Conservation (phyloP, 2,329 filamentous ascomycete species). For the Talaromyces sp. region DNA sequence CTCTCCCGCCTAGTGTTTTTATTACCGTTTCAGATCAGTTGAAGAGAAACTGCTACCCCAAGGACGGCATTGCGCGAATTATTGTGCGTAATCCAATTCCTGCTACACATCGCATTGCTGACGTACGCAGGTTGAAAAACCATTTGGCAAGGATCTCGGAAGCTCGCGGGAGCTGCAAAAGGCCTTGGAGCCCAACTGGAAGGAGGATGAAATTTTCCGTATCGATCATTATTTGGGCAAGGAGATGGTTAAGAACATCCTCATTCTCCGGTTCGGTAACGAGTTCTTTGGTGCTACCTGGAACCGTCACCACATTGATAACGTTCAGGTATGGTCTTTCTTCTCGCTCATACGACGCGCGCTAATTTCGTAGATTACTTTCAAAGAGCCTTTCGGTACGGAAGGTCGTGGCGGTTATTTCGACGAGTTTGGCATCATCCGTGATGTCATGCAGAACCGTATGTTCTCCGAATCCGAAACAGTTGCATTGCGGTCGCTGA, state of each 20-base stretch:
- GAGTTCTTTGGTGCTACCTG: slow-evolving; percentile 97
- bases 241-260: slow-evolving; percentile 99
- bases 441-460: slow-evolving; percentile 99
- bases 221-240: slow-evolving; percentile 99
- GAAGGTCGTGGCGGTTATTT: slow-evolving; percentile 98
- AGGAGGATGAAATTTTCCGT: slow-evolving; percentile 96
- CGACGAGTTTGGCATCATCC: slow-evolving; percentile 98
- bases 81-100: slow-evolving; percentile 63
- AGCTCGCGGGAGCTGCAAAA: slow-evolving; percentile 94
- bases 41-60: slow-evolving; percentile 95
- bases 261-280: slow-evolving; percentile 97
- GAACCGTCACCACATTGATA: slow-evolving; percentile 99
- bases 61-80: slow-evolving; percentile 83
- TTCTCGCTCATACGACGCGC: neutral
- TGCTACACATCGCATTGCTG: slow-evolving; percentile 22
- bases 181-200: slow-evolving; percentile 95
- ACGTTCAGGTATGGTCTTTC: slow-evolving; percentile 64
- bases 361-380: slow-evolving; percentile 64
- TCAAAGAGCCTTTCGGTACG: slow-evolving; percentile 99
- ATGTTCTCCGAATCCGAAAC: slow-evolving; percentile 27
- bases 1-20: slow-evolving; percentile 94
- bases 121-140: slow-evolving; percentile 80
- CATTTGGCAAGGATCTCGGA: slow-evolving; percentile 92
- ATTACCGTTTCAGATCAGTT: slow-evolving; percentile 95
- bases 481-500: neutral